Evolutionary conservation across 495 filamentous ascomycete genomes (phyloP).

Genomic region (Podospora fimiseda): DNA sequence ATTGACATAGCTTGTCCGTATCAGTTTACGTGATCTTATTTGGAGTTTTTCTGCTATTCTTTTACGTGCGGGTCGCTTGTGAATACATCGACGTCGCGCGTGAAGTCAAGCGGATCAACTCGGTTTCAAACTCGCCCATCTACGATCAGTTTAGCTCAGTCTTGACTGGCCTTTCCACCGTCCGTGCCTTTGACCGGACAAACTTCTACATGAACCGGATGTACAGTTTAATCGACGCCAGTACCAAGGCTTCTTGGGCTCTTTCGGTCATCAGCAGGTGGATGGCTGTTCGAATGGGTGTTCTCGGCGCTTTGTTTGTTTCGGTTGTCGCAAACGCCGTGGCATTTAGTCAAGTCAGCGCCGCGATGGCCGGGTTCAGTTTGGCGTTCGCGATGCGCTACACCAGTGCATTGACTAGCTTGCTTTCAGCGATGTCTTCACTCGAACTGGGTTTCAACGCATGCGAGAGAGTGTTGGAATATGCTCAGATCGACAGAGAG

Average conservation of each 20-base stretch:
- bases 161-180: constrained; percentile 56
- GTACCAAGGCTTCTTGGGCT: constrained; percentile 47
- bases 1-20: constrained; percentile 11
- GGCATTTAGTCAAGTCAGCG: constrained; percentile 49
- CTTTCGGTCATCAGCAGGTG: constrained; percentile 53
- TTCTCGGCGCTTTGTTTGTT: constrained; percentile 56
- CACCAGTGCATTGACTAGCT: constrained; percentile 41
- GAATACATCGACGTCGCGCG: constrained; percentile 55
- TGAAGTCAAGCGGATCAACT: constrained; percentile 59
- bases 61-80: constrained; percentile 27
- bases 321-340: constrained; percentile 51
- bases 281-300: constrained; percentile 53
- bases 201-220: constrained; percentile 50
- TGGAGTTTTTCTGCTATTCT: constrained; percentile 16
- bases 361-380: constrained; percentile 53
- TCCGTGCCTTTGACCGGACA: constrained; percentile 54
- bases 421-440: constrained; percentile 46
- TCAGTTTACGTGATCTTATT: constrained; percentile 23
- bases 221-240: constrained; percentile 50
- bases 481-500: constrained; percentile 32
- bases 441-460: constrained; percentile 39
- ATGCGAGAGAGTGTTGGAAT: constrained; percentile 35
- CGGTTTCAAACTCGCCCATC: constrained; percentile 53
- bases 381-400: constrained; percentile 50
- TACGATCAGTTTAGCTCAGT: constrained; percentile 56